Base-by-base conservation (phyloP, 164 flowering plant species). In the Umbilicus rupestris region DNA sequence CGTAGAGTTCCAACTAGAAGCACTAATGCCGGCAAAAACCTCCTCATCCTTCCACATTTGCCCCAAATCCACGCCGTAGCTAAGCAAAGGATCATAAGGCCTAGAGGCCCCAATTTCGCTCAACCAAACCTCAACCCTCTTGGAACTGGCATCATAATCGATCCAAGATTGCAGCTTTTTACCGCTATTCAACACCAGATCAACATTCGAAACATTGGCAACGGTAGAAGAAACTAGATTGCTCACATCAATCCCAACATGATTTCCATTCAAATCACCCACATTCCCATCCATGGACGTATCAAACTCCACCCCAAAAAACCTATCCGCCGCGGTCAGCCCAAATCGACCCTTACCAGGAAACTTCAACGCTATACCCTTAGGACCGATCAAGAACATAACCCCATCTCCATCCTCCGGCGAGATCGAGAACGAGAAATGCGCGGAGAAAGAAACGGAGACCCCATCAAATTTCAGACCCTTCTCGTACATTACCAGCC, bases 141-240 rank as follows among this genome's bases (percentile, higher is more conserved):
- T 78, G 5, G 72, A 78, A 65, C 73, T 67, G 8, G 74, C 65
- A 52, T 75, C 75, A 46, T 75, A 78, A 69, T 78, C 81, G 14
- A 78, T 62, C 81, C 81, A 78, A 3, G 75, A 69, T 44, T 47
- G 70, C 60, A 75, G 26, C 22, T 46, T 73, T 46, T 39, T 69
- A 6, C 75, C 78, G 62, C 46, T 74, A 37, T 70, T 74, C 6
- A 68, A 31, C 30, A 71, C 65, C 45, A 70, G 30, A 69, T 59
- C 20, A 17, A 65, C 1, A 3, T 74, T 41, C 0, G 78, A 73
- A 15, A 64, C 67, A 58, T 73, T 71, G 3, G 24, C 55, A 60
- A 64, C 70, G 39, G 35, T 64, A 12, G 45, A 69, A 12, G 76
- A 68, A 35, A 63, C 64, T 33, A 66, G 47, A 57, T 62, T 69